phyloP scores from a whole-genome alignment of 2,329 filamentous ascomycete species.

The Colletotrichum camelliae region DNA sequence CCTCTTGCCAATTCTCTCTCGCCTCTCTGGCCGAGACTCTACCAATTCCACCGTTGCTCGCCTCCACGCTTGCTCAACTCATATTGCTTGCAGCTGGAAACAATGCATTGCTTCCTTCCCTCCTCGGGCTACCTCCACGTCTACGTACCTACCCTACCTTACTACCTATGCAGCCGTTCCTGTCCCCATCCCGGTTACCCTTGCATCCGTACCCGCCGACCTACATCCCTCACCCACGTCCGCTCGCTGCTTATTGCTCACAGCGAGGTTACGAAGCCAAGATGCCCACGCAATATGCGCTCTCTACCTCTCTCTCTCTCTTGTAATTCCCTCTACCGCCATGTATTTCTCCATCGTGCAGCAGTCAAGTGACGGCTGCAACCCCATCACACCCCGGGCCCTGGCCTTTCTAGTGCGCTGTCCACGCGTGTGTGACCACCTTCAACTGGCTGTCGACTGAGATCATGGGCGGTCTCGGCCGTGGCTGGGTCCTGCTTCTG shows the following conservation, averaged over 20 bases:
- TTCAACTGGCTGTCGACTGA: conserved; percentile 29
- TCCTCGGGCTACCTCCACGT: neutral
- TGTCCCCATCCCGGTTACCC: neutral
- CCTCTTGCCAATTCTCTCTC: neutral
- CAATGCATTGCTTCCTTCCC: neutral
- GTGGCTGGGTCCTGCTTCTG: conserved; percentile 30
- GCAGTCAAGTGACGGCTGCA: conserved; percentile 12
- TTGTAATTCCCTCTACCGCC: neutral
- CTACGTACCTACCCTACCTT: neutral
- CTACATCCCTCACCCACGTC: conserved; percentile 18
- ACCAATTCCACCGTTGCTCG: neutral
- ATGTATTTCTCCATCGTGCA: conserved; percentile 1
- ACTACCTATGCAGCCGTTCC: neutral
- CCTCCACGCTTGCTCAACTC: neutral
- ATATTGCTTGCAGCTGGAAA: conserved; percentile 13
- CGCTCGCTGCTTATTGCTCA: neutral
- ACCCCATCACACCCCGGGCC: neutral
- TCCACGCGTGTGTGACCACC: conserved; percentile 17
- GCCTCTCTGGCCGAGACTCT: neutral
- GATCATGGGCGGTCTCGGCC: conserved; percentile 34
- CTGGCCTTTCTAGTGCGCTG: neutral
- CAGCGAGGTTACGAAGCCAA: neutral
- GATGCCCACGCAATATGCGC: neutral
- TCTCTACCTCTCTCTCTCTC: neutral
- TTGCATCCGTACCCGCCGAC: conserved; percentile 12